phyloP scores from a whole-genome alignment of 345 rosid genomes.

The rapeseed (Brassica napus) region Da-Ae NC_063449.1:44133501-44134000 shows the following conservation, averaged over 20 bases:
- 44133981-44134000: conserved; percentile 25
- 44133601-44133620: conserved; percentile 75
- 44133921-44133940: conserved; percentile 33
- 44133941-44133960: conserved; percentile 24
- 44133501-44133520: conserved; percentile 15
- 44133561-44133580: conserved; percentile 56
- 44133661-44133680: conserved; percentile 39
- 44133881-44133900: conserved; percentile 48
- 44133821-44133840: conserved; percentile 49
- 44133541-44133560: conserved; percentile 40
- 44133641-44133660: conserved; percentile 48
- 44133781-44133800: conserved; percentile 73
- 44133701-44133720: conserved; percentile 44
- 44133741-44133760: conserved; percentile 59
- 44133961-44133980: conserved; percentile 15
- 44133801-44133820: conserved; percentile 80
- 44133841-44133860: conserved; percentile 43
- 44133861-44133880: conserved; percentile 53
- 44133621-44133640: conserved; percentile 48
- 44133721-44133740: conserved; percentile 34
- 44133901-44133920: conserved; percentile 25
- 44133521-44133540: conserved; percentile 29
- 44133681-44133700: conserved; percentile 54
- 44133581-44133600: conserved; percentile 90
- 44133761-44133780: conserved; percentile 69